Percentiles rank a stretch among this genome's conserved stretches.
These are phyloP conservation scores for Ophiocordyceps sinensis DNA, from an alignment of 2,329 filamentous ascomycete species.

Conservation along the genomic window DNA sequence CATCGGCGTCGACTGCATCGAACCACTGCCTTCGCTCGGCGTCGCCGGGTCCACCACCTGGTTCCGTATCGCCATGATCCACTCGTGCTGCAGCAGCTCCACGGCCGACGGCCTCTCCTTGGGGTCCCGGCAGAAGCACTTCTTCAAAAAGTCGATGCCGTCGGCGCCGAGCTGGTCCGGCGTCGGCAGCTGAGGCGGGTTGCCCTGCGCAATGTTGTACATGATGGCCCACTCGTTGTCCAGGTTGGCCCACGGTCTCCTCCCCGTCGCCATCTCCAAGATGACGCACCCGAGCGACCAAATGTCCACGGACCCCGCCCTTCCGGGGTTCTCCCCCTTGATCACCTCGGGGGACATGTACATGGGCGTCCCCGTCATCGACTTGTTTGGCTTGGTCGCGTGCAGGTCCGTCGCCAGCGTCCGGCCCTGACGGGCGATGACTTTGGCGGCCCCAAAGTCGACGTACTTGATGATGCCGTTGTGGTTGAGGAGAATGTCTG, in stretches of 20 bases:
- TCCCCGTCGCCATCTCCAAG: slow-evolving; percentile 91
- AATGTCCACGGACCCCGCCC: slow-evolving; percentile 79
- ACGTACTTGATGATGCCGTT: slow-evolving; percentile 99
- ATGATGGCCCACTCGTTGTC: slow-evolving; percentile 99
- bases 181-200: slow-evolving; percentile 72
- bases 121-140: slow-evolving; percentile 79
- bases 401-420: slow-evolving; percentile 55
- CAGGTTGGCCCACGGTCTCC: slow-evolving; percentile 84
- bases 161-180: slow-evolving; percentile 69
- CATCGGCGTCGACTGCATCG: slow-evolving; percentile 20
- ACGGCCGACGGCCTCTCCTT: slow-evolving; percentile 64
- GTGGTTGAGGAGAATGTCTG: slow-evolving; percentile 89
- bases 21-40: slow-evolving; percentile 40
- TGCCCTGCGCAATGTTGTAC: slow-evolving; percentile 98
- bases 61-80: slow-evolving; percentile 56
- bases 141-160: slow-evolving; percentile 77
- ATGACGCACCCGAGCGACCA: slow-evolving; percentile 97
- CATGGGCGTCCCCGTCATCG: slow-evolving; percentile 97
- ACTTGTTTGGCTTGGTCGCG: slow-evolving; percentile 58
- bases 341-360: slow-evolving; percentile 99
- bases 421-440: slow-evolving; percentile 86
- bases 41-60: slow-evolving; percentile 51
- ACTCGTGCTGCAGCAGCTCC: slow-evolving; percentile 86
- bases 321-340: slow-evolving; percentile 68
- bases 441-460: slow-evolving; percentile 93